phyloP scores from a whole-genome alignment of 345 rosid genomes.

The Brassica rapa region DNA sequence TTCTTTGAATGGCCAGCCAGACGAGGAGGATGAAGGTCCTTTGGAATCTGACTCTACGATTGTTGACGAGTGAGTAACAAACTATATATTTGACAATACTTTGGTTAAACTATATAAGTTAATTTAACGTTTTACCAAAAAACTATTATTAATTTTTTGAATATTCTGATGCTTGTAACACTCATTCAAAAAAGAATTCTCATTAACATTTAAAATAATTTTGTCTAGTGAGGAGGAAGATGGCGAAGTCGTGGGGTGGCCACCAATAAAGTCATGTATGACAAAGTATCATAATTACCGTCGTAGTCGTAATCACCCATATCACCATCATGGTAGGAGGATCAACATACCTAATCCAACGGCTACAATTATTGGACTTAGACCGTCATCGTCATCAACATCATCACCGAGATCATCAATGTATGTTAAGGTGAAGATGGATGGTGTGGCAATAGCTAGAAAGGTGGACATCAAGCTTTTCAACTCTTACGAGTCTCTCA shows the following conservation, averaged over 20 bases:
- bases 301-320: conserved; percentile 36
- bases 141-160: no score
- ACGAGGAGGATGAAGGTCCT: conserved; percentile 54
- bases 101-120: not conserved
- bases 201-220: not conserved
- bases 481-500: conserved; percentile 52
- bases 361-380: conserved; percentile 4
- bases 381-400: conserved; percentile 3
- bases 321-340: conserved; percentile 38
- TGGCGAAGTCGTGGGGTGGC: conserved; percentile 63
- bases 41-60: conserved; percentile 37
- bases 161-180: not conserved
- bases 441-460: conserved; percentile 64
- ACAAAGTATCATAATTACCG: conserved; percentile 43
- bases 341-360: conserved; percentile 13
- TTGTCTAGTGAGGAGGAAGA: conserved; percentile 41
- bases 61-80: conserved; percentile 44
- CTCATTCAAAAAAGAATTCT: not conserved
- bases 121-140: no score
- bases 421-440: conserved; percentile 79
- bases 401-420: conserved; percentile 29
- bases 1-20: conserved; percentile 50
- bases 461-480: conserved; percentile 56
- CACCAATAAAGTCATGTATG: conserved; percentile 72
- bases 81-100: not conserved